Percentiles rank a stretch among this genome's conserved stretches.
phyloP scores from a whole-genome alignment of 805 yeast genomes.

The Hemisphaericaspora nanyangensis region DNA sequence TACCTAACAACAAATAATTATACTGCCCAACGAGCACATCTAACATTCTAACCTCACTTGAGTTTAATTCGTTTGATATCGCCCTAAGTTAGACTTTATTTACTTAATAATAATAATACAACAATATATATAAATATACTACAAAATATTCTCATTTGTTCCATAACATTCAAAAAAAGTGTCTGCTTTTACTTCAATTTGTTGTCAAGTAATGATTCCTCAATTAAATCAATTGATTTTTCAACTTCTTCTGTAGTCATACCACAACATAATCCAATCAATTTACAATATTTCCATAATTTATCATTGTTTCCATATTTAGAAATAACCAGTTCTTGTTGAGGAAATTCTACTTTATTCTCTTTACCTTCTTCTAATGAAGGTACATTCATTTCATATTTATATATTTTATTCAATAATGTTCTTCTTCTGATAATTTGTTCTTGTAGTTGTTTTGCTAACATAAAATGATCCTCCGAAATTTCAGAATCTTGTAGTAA shows the following conservation, averaged over 20 bases:
- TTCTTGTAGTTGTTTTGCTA: constrained; percentile 24
- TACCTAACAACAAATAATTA: too few relatives aligned
- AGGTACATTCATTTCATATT: constrained; percentile 21
- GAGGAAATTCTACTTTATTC: constrained; percentile 4
- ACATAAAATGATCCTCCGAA: constrained; percentile 10
- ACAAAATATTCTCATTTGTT: too few relatives aligned
- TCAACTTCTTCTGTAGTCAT: constrained; percentile 39
- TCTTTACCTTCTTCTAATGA: constrained; percentile 16
- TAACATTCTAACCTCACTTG: too few relatives aligned
- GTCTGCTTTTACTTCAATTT: not conserved
- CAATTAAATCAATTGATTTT: constrained; percentile 39
- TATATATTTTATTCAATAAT: constrained; percentile 15
- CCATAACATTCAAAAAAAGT: too few relatives aligned
- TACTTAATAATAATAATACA: too few relatives aligned
- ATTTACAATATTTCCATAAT: constrained; percentile 33
- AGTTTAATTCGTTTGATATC: too few relatives aligned
- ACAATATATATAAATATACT: too few relatives aligned
- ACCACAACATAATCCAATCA: constrained; percentile 41
- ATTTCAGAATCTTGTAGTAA: constrained; percentile 1
- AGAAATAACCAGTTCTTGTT: not conserved
- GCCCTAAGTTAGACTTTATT: too few relatives aligned
- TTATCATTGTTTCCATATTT: constrained; percentile 5
- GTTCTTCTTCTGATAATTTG: constrained; percentile 20
- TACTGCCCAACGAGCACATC: too few relatives aligned
- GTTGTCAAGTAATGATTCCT: constrained; percentile 20